These are phyloP conservation scores for Cercospora beticola DNA, from an alignment of 2,329 filamentous ascomycete species.

Conservation along the genomic window DNA sequence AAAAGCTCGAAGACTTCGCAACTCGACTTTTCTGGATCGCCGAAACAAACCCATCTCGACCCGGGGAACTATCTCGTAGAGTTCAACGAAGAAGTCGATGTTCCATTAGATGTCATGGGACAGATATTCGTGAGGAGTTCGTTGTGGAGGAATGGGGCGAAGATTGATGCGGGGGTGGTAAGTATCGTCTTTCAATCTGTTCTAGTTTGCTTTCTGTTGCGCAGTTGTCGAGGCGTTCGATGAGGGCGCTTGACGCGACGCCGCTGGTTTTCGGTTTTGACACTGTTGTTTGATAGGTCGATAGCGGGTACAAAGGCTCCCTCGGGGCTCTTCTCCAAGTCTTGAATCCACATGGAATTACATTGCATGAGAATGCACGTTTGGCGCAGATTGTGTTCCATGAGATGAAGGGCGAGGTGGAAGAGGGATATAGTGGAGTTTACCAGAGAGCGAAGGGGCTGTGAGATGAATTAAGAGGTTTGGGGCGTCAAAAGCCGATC, in stretches of 20 bases:
- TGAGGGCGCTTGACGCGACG: no score
- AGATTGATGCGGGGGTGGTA: constrained; percentile 41
- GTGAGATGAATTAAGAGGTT: background rate
- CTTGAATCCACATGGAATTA: constrained; percentile 34
- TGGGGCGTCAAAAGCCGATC: background rate
- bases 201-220: no score
- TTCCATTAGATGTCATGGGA: constrained; percentile 45
- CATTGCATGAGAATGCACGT: constrained; percentile 38
- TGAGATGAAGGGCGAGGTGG: constrained; percentile 39
- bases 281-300: constrained; percentile 28
- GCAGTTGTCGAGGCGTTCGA: no score
- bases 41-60: constrained; percentile 4
- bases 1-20: constrained; percentile 1
- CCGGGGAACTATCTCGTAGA: constrained; percentile 42
- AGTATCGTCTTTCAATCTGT: no score
- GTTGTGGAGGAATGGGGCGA: constrained; percentile 43
- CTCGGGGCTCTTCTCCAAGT: constrained; percentile 42
- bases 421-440: constrained; percentile 40
- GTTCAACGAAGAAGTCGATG: constrained; percentile 44
- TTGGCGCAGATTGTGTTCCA: constrained; percentile 46
- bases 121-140: constrained; percentile 43
- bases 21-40: constrained; percentile 1
- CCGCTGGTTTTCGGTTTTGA: no score
- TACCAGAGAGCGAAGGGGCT: constrained; percentile 36
- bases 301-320: constrained; percentile 46